These are phyloP conservation scores for Boletus smithii DNA, from an alignment of 1,284 basidiomycete species.

Conservation along the genomic window DNA sequence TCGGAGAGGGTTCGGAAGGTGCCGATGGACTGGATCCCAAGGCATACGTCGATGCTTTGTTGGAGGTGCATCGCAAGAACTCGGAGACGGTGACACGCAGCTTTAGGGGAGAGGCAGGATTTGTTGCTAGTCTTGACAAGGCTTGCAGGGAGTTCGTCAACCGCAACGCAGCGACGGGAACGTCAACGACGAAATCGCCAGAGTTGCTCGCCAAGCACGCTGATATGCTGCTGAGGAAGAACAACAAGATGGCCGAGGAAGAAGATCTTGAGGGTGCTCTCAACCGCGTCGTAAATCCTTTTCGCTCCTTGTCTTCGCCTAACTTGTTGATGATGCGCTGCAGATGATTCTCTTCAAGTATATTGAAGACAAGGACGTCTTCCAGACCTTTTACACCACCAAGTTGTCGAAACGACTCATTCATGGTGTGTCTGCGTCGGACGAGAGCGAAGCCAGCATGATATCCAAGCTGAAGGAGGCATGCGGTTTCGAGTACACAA, in stretches of 20 bases:
- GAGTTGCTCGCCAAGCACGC: slow-evolving; percentile 94
- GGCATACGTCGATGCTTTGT: slow-evolving; percentile 89
- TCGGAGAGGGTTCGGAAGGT: slow-evolving; percentile 63
- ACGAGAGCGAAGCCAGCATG: slow-evolving; percentile 97
- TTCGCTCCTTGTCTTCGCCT: not conserved
- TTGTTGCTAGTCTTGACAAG: slow-evolving; percentile 92
- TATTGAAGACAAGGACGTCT: slow-evolving; percentile 98
- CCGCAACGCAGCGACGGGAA: slow-evolving; percentile 85
- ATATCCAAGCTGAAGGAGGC: slow-evolving; percentile 98
- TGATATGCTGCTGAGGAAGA: slow-evolving; percentile 90
- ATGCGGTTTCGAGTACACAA: slow-evolving; percentile 98
- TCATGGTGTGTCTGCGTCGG: slow-evolving; percentile 88
- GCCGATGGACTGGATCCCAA: slow-evolving; percentile 78
- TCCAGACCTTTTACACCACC: slow-evolving; percentile 98
- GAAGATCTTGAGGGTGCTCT: slow-evolving; percentile 86
- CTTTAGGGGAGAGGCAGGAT: slow-evolving; percentile 93
- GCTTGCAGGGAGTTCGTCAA: slow-evolving; percentile 98
- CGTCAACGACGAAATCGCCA: slow-evolving; percentile 85
- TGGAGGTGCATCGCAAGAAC: slow-evolving; percentile 92
- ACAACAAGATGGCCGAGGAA: slow-evolving; percentile 94
- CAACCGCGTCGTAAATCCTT: slow-evolving; percentile 77
- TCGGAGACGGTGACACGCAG: slow-evolving; percentile 86
- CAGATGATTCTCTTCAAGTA: slow-evolving; percentile 99
- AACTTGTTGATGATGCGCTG: slow-evolving; percentile 1
- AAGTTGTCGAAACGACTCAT: slow-evolving; percentile 96